Evolutionary conservation across 805 yeast genomes (phyloP).

Genomic region (Candida awuae): DNA sequence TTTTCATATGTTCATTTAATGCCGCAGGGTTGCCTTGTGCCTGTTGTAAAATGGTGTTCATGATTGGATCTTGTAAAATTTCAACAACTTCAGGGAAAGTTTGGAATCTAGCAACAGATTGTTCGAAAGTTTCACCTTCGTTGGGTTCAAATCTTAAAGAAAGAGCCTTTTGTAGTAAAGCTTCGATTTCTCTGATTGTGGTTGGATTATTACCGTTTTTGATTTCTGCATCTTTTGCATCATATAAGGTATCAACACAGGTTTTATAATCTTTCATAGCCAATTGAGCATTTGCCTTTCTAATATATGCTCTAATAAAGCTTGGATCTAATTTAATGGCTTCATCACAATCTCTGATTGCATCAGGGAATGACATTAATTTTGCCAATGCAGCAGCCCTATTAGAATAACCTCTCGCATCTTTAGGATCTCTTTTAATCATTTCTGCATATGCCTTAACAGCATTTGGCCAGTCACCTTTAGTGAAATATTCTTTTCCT

Average conservation of each 20-base stretch:
- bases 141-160: conserved; percentile 71
- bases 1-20: conserved; percentile 93
- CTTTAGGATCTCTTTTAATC: conserved; percentile 94
- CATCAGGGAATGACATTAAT: conserved; percentile 95
- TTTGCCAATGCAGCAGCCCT: conserved; percentile 96
- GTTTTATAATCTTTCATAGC: conserved; percentile 81
- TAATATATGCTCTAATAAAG: conserved; percentile 89
- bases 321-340: conserved; percentile 85
- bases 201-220: conserved; percentile 48
- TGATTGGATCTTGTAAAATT: conserved; percentile 87
- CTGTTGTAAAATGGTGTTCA: conserved; percentile 91
- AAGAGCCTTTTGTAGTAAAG: conserved; percentile 67
- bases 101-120: conserved; percentile 82
- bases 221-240: conserved; percentile 68
- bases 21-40: conserved; percentile 96
- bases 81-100: conserved; percentile 91
- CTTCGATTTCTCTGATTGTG: conserved; percentile 66
- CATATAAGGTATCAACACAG: conserved; percentile 72
- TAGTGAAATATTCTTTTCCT: conserved; percentile 84
- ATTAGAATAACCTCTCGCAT: conserved; percentile 94
- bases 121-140: conserved; percentile 88
- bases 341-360: conserved; percentile 80
- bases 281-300: conserved; percentile 92
- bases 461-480: conserved; percentile 95
- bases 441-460: conserved; percentile 92